A percentile compares a stretch with the other conserved stretches of the same genome.
phyloP scores from a whole-genome alignment of 306 rosid genomes.

The Rosa multiflora region DNA sequence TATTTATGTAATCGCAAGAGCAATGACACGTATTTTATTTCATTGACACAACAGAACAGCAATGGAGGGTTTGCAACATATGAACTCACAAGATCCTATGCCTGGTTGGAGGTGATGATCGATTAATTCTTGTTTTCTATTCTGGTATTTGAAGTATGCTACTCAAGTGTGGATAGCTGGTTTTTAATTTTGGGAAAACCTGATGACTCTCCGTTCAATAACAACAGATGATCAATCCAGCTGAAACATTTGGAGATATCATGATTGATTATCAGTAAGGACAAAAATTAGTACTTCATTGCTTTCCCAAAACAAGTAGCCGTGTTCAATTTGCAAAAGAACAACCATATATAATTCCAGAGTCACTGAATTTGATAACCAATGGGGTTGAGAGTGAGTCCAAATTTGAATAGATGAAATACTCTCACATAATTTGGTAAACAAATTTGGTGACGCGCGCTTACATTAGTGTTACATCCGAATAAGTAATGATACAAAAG shows the following conservation, averaged over 20 bases:
- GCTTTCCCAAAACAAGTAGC: not conserved
- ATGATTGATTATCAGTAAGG: conserved; percentile 73
- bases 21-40: not conserved
- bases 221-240: conserved; percentile 59
- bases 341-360: not conserved
- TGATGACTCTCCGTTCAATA: not conserved
- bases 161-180: not conserved
- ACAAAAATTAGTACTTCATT: not conserved
- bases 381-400: not conserved
- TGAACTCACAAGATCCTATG: conserved; percentile 78
- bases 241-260: conserved; percentile 61
- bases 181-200: not conserved
- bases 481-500: not conserved
- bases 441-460: not conserved
- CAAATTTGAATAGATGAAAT: not conserved
- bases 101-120: conserved; percentile 63
- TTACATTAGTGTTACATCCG: not conserved
- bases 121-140: not conserved
- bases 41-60: conserved; percentile 41
- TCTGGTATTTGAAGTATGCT: not conserved
- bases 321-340: not conserved
- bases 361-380: not conserved
- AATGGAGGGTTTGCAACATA: conserved; percentile 81
- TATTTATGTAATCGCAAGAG: not conserved
- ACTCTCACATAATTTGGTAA: not conserved